Conservation (phyloP, 2,329 filamentous ascomycete genomes). For the Chalara sp. region DNA sequence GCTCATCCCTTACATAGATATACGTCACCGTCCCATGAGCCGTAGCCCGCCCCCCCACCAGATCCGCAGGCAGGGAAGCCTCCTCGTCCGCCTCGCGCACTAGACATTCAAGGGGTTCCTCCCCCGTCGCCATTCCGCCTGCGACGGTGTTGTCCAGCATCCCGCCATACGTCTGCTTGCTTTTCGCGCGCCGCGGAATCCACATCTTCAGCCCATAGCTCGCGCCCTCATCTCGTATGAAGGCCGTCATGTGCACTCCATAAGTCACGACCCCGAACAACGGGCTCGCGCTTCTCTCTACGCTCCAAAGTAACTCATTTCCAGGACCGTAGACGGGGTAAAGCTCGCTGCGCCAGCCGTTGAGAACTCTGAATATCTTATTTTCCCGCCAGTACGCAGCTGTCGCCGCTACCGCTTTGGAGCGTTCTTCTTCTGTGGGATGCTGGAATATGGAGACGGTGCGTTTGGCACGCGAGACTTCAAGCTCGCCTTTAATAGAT, state of each 20-base stretch:
- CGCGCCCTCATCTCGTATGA: slow-evolving; percentile 42
- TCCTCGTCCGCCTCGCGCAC: slow-evolving; percentile 87
- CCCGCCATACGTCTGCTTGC: slow-evolving; percentile 74
- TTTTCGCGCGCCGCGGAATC: slow-evolving; percentile 69
- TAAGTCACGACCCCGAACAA: slow-evolving; percentile 73
- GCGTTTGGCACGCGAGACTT: slow-evolving; percentile 49
- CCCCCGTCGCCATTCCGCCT: slow-evolving; percentile 72
- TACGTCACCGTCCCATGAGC: slow-evolving; percentile 73
- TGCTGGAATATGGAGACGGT: slow-evolving; percentile 59
- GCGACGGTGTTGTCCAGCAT: slow-evolving; percentile 95
- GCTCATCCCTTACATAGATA: slow-evolving; percentile 69
- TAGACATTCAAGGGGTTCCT: slow-evolving; percentile 73
- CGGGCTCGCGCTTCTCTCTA: slow-evolving; percentile 69
- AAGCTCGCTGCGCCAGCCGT: slow-evolving; percentile 73
- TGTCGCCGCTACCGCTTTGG: slow-evolving; percentile 46
- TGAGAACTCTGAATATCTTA: slow-evolving; percentile 66
- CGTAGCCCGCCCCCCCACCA: slow-evolving; percentile 56
- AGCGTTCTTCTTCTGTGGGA: slow-evolving; percentile 52
- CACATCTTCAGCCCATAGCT: slow-evolving; percentile 66
- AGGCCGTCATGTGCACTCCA: slow-evolving; percentile 77
- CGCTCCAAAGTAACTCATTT: slow-evolving; percentile 59
- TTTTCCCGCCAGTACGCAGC: slow-evolving; percentile 61
- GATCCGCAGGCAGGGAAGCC: slow-evolving; percentile 65
- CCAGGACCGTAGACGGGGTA: slow-evolving; percentile 68
- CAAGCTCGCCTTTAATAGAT: slow-evolving; percentile 49